Base-by-base conservation (phyloP, 2,329 filamentous ascomycete genomes). In the Botrytis aclada region DNA sequence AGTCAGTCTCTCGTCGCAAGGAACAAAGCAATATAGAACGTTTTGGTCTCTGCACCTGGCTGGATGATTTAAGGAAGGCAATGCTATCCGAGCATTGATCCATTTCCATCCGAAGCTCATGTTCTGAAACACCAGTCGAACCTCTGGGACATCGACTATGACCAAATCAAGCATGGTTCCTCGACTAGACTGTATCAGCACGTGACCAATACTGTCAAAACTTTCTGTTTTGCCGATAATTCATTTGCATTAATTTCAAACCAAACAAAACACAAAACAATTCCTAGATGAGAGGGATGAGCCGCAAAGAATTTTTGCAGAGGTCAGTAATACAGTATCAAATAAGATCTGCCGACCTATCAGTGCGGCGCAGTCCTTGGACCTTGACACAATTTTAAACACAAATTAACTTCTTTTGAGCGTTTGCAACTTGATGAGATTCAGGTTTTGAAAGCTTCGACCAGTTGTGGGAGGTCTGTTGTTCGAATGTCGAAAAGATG, bases 401-500 rank as follows among this genome's bases (percentile, higher is more conserved):
- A 22, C 37, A 63, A 18, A 10, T 29, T 63, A 43, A 22, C 37
- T 32, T 41, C 63, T 45, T 54, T 47, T 25, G 63, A 32, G 39
- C 29, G 18, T 66, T 66, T 66, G 63, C 63, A 41, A 66, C 61
- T 43, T n/a, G 37, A 63, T 63, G 16, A 43, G 37, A 29, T 43
- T 63, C 61, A 63, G 16, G 61, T 63, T 41, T 47, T 41, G 25
- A 47, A 22, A 60, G 37, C 32, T 58, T 58, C 51, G 29, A 56
- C 60, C 34, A 39, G 43, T 56, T 41, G 65, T 39, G 25, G 29
- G 25, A 10, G 37, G 20, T n/a, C 34, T 54, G 22, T 29, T 67
- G 34, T 32, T 67, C 16, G 34, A 41, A 56, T 41, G 32, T 10
- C 34, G 34, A 67, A 67, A 61, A n/a, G 51, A 72, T 72, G 47